These are phyloP conservation scores for Phytophthora syringae DNA, from an alignment of 352 stramenopile species.

Conservation along the genomic window DNA sequence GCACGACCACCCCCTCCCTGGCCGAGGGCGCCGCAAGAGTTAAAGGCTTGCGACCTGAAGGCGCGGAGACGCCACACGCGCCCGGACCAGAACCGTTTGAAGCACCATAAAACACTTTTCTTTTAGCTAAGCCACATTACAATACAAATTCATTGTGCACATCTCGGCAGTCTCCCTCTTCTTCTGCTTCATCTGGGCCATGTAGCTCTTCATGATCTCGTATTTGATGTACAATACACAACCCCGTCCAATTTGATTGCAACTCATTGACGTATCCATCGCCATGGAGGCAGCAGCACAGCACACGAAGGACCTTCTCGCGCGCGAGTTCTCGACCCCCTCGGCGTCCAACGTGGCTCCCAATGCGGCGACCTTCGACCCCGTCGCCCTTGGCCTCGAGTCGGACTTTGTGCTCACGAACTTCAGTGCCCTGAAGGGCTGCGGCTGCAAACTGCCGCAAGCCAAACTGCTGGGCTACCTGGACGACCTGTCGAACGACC, in stretches of 20 bases:
- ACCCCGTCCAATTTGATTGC: too few species aligned
- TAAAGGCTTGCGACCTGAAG: constrained; percentile 36
- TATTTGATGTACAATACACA: too few species aligned
- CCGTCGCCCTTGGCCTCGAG: constrained; percentile 65
- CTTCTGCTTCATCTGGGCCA: too few species aligned
- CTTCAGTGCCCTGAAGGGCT: constrained; percentile 93
- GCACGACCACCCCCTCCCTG: constrained; percentile 40
- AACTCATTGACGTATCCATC: constrained; percentile 14
- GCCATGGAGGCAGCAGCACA: constrained; percentile 58
- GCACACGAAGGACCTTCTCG: constrained; percentile 69
- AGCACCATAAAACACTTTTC: constrained; percentile 6
- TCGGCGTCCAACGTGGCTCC: neutral
- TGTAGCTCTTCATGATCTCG: too few species aligned
- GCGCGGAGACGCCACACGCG: constrained; percentile 9
- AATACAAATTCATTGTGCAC: too few species aligned
- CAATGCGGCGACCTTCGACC: constrained; percentile 51
- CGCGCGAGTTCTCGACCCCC: constrained; percentile 52
- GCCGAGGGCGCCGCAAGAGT: constrained; percentile 34
- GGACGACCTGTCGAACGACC: constrained; percentile 85
- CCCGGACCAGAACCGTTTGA: constrained; percentile 2
- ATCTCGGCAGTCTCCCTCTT: too few species aligned
- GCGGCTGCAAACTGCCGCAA: constrained; percentile 96
- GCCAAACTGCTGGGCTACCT: constrained; percentile 94
- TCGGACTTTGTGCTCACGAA: constrained; percentile 84
- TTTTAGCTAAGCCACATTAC: too few species aligned